Evolutionary conservation across 441 rosid genomes (phyloP).

Genomic region (Gossypium davidsonii): DNA sequence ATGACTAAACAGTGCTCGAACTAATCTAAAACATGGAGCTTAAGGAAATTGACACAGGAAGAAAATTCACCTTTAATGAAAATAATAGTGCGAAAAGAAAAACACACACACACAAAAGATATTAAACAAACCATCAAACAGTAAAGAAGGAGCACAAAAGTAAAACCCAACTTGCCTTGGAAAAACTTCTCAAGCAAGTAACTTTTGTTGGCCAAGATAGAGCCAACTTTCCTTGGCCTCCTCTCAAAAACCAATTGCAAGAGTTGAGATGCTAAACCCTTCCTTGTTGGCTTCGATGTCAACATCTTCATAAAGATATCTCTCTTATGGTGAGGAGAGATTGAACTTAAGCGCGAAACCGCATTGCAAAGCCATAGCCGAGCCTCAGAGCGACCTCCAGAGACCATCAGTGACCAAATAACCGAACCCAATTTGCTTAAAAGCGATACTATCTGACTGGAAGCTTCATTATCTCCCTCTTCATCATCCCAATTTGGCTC

Average conservation of each 20-base stretch:
- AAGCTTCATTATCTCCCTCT: conserved; percentile 21
- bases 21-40: background rate
- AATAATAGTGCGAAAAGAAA: background rate
- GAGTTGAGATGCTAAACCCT: conserved; percentile 52
- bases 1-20: background rate
- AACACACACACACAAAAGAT: background rate
- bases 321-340: conserved; percentile 38
- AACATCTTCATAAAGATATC: conserved; percentile 53
- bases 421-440: conserved; percentile 44
- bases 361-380: conserved; percentile 72
- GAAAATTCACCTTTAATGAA: background rate
- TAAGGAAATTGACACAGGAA: background rate
- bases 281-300: conserved; percentile 36
- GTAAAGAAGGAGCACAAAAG: background rate
- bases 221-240: conserved; percentile 46
- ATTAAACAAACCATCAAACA: background rate
- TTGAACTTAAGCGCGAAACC: conserved; percentile 30
- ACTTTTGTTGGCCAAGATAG: conserved; percentile 52
- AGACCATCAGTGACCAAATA: conserved; percentile 48
- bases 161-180: conserved; percentile 35
- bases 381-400: conserved; percentile 70
- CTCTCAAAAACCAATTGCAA: conserved; percentile 55
- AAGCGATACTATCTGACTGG: conserved; percentile 34
- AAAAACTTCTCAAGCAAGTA: conserved; percentile 67
- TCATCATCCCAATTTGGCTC: conserved; percentile 32